Conservation (phyloP, 805 yeast species). For the Sungouiozyma intestinalis region DNA sequence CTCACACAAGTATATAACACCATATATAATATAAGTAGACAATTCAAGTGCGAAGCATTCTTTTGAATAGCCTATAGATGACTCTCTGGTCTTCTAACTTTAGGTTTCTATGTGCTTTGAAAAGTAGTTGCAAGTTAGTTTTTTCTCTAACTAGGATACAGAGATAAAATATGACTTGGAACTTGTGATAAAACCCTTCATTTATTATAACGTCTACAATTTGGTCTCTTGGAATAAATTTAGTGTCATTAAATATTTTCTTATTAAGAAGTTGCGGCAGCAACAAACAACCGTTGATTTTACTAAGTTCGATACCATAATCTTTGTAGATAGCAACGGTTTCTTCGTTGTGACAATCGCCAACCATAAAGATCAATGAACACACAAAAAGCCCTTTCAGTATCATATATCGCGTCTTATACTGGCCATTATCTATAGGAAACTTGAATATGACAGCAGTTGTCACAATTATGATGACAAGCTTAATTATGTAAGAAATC, state of each 20-base stretch:
- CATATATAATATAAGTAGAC: neutral
- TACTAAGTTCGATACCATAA: slow-evolving; percentile 20
- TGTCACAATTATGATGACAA: neutral
- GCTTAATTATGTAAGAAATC: neutral
- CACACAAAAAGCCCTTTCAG: neutral
- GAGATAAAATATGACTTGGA: slow-evolving; percentile 56
- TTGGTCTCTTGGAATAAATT: slow-evolving; percentile 46
- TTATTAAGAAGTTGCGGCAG: slow-evolving; percentile 14
- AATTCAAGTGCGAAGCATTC: slow-evolving; percentile 3
- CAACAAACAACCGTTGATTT: slow-evolving; percentile 14
- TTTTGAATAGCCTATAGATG: slow-evolving; percentile 17
- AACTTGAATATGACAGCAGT: neutral
- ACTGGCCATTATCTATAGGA: neutral
- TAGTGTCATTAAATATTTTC: slow-evolving; percentile 5
- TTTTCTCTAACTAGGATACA: slow-evolving; percentile 42
- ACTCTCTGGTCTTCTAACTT: slow-evolving; percentile 16
- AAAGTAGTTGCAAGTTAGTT: slow-evolving; percentile 23
- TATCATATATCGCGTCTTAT: neutral
- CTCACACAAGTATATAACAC: neutral
- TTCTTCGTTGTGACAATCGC: slow-evolving; percentile 13
- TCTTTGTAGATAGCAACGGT: slow-evolving; percentile 15
- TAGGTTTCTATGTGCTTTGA: slow-evolving; percentile 16
- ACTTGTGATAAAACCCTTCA: slow-evolving; percentile 57
- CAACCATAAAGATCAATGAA: neutral
- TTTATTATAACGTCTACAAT: slow-evolving; percentile 60